A percentile compares a stretch with the other conserved stretches of the same genome.
These are phyloP conservation scores for Carex parvula DNA, from an alignment of 176 grass and related monocot genomes.

Conservation along the genomic window DNA sequence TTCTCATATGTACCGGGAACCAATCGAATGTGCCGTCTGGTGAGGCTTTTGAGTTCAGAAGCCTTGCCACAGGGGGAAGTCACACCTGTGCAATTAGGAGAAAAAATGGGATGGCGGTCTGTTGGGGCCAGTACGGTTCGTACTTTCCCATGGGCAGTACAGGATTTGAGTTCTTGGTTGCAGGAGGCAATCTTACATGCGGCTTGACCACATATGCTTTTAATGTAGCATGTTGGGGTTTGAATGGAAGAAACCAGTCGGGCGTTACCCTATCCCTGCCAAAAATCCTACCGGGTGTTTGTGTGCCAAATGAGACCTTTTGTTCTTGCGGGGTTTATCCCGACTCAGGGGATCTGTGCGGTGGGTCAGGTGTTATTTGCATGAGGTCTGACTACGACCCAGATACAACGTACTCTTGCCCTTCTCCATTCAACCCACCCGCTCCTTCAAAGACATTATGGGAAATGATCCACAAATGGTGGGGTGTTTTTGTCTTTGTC, in stretches of 20 bases:
- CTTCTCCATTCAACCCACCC: not conserved
- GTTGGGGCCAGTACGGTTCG: slow-evolving; percentile 40
- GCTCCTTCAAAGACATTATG: not conserved
- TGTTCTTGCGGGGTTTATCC: slow-evolving; percentile 31
- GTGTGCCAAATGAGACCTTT: not conserved
- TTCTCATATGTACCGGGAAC: slow-evolving; percentile 32
- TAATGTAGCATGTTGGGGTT: slow-evolving; percentile 47
- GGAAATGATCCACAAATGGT: slow-evolving; percentile 14
- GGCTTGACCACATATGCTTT: slow-evolving; percentile 37
- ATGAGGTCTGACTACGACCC: not conserved
- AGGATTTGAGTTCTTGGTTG: slow-evolving; percentile 48
- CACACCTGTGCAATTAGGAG: slow-evolving; percentile 54
- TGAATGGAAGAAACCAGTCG: not conserved
- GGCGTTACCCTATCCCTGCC: slow-evolving; percentile 19
- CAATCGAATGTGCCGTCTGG: not conserved
- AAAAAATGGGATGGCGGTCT: slow-evolving; percentile 36
- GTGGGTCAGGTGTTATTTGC: slow-evolving; percentile 40
- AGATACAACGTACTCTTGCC: not conserved
- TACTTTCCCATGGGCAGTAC: slow-evolving; percentile 30
- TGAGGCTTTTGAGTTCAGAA: slow-evolving; percentile 27
- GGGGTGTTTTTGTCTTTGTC: slow-evolving; percentile 48
- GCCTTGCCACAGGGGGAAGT: slow-evolving; percentile 42
- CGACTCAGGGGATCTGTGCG: slow-evolving; percentile 30
- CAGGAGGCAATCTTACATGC: slow-evolving; percentile 60
- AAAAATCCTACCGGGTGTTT: slow-evolving; percentile 44